Evolutionary conservation across 306 rosid species (phyloP).

Genomic region (Alnus rubra): DNA sequence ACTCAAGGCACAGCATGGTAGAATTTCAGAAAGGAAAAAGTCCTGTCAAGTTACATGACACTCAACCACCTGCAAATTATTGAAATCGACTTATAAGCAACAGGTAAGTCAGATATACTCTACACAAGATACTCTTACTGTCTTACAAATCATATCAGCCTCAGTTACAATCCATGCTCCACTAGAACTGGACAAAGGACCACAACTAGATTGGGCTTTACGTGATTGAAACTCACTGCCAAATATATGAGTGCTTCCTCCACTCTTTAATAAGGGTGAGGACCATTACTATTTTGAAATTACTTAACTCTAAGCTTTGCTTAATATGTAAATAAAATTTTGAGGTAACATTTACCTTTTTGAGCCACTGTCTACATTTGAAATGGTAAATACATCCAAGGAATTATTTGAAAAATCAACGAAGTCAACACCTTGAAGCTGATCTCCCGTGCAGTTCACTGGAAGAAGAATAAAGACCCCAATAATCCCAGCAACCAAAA

Average conservation of each 20-base stretch:
- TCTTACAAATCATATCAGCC: neutral
- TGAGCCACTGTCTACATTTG: conserved; percentile 56
- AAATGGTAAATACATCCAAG: conserved; percentile 60
- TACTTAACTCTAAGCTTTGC: neutral
- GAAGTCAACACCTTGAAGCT: conserved; percentile 47
- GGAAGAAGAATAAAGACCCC: conserved; percentile 88
- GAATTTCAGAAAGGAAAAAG: neutral
- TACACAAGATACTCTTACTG: neutral
- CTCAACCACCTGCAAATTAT: neutral
- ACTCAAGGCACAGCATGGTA: neutral
- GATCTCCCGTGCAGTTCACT: conserved; percentile 75
- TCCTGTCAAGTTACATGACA: neutral
- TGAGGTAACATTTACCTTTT: conserved; percentile 33
- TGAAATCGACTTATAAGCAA: neutral
- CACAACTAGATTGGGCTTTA: neutral
- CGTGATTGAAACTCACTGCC: neutral
- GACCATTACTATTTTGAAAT: neutral
- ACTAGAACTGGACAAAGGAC: neutral
- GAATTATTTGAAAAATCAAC: conserved; percentile 51
- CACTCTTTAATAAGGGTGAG: neutral
- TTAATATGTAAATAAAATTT: neutral
- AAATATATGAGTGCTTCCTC: neutral
- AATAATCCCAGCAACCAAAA: conserved; percentile 75
- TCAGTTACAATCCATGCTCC: neutral
- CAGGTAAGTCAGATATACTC: neutral